Evolutionary conservation across 352 stramenopile species (phyloP).

Genomic region (Phytopythium vexans): DNA sequence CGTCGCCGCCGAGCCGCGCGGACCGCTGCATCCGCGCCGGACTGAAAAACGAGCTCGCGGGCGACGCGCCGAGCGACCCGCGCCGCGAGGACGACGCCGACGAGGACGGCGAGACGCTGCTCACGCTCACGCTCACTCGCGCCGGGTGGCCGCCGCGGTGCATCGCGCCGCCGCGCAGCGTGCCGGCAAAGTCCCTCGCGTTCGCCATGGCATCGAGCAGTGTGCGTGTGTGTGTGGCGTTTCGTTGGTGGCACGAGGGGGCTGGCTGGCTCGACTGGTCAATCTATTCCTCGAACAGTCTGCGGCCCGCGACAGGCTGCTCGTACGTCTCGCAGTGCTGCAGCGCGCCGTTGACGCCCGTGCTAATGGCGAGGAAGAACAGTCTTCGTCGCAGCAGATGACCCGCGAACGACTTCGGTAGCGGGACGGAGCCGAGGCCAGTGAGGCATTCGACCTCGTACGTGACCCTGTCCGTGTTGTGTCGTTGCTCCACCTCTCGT

Average conservation of each 20-base stretch:
- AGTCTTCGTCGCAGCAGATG: slow-evolving; percentile 11
- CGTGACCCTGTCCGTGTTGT: too few species aligned
- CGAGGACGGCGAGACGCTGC: slow-evolving; percentile 32
- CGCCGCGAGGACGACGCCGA: slow-evolving; percentile 17
- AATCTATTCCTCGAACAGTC: too few species aligned
- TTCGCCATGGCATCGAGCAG: slow-evolving; percentile 19
- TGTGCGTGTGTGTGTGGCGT: too few species aligned
- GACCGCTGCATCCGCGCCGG: slow-evolving; percentile 51
- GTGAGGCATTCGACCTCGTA: slow-evolving; percentile 9
- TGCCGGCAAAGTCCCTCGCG: slow-evolving; percentile 29
- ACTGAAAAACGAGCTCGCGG: not conserved
- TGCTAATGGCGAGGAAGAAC: not conserved
- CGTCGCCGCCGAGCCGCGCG: slow-evolving; percentile 33
- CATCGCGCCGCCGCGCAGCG: slow-evolving; percentile 16
- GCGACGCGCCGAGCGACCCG: slow-evolving; percentile 13
- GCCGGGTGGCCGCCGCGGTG: slow-evolving; percentile 13
- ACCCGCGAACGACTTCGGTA: slow-evolving; percentile 9
- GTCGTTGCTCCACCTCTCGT: not conserved
- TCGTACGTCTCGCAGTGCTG: slow-evolving; percentile 2
- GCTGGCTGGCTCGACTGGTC: too few species aligned
- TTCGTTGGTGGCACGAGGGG: too few species aligned
- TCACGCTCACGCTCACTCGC: slow-evolving; percentile 47
- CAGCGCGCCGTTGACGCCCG: not conserved
- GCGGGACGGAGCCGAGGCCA: slow-evolving; percentile 9
- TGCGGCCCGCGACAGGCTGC: too few species aligned